Evolutionary conservation across 1,284 basidiomycete species (phyloP).

Genomic region (Fomitopsis schrenkii): DNA sequence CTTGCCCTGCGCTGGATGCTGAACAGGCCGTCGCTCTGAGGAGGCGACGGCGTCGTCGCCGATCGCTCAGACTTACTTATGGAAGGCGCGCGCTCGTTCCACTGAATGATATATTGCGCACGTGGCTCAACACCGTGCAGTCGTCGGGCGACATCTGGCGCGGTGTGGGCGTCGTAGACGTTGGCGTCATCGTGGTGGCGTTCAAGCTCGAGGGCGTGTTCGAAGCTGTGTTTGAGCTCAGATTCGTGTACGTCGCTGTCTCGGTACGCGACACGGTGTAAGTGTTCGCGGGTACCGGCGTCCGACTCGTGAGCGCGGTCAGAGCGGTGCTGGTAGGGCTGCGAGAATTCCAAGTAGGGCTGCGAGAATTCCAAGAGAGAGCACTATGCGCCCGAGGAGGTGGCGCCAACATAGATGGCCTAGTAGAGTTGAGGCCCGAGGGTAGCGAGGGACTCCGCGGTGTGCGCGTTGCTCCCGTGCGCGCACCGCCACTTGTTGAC

Average conservation of each 20-base stretch:
- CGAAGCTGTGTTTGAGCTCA: neutral
- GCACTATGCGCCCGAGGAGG: slow-evolving; percentile 23
- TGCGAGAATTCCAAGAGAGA: slow-evolving; percentile 31
- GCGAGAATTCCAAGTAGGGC: slow-evolving; percentile 31
- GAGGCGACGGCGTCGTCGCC: slow-evolving; percentile 30
- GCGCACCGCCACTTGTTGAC: slow-evolving; percentile 48
- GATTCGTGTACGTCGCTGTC: slow-evolving; percentile 17
- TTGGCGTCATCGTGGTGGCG: slow-evolving; percentile 24
- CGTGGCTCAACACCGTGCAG: slow-evolving; percentile 21
- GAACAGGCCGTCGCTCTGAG: slow-evolving; percentile 49
- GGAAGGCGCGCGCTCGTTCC: slow-evolving; percentile 65
- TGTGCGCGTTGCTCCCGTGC: slow-evolving; percentile 20
- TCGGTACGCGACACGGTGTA: neutral
- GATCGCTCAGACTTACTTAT: slow-evolving; percentile 28
- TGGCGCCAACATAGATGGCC: slow-evolving; percentile 37
- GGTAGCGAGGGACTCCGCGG: slow-evolving; percentile 20
- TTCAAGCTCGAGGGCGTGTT: neutral
- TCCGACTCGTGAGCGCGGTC: slow-evolving; percentile 26
- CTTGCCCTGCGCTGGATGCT: slow-evolving; percentile 58
- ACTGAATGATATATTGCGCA: slow-evolving; percentile 78
- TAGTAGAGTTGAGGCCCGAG: slow-evolving; percentile 28
- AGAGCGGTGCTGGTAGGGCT: slow-evolving; percentile 31
- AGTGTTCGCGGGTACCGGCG: neutral
- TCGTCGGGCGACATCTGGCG: slow-evolving; percentile 48
- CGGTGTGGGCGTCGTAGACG: slow-evolving; percentile 38